Conservation (phyloP, 352 stramenopile genomes). For the Globisporangium paroecandrum region DNA sequence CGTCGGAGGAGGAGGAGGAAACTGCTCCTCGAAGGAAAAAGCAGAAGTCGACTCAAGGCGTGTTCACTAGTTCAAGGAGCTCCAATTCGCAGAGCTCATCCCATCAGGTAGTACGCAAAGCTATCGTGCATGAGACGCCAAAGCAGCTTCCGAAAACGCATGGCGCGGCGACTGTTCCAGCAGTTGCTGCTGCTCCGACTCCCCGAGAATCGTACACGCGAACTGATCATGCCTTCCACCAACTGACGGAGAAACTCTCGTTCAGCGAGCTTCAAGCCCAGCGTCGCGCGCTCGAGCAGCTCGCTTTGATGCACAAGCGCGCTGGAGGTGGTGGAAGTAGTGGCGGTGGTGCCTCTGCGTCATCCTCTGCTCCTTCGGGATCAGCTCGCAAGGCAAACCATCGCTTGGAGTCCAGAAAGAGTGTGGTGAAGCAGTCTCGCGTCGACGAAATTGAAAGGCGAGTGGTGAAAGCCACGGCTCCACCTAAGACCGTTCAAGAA, state of each 20-base stretch:
- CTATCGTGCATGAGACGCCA: not conserved
- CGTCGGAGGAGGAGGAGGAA: not conserved
- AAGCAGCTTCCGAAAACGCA: not conserved
- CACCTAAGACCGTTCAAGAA: not conserved
- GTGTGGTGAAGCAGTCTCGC: slow-evolving; percentile 4
- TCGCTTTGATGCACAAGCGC: slow-evolving; percentile 31
- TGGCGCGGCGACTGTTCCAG: not conserved
- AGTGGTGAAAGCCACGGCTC: not conserved
- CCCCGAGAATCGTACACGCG: not conserved
- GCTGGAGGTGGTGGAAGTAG: not conserved
- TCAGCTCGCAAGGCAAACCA: not conserved
- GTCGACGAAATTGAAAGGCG: slow-evolving; percentile 19
- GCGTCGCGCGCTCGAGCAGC: slow-evolving; percentile 14
- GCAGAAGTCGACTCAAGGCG: not conserved
- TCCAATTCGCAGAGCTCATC: not conserved
- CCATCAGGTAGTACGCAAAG: slow-evolving; percentile 3
- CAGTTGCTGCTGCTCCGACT: not conserved
- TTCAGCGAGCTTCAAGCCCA: slow-evolving; percentile 24
- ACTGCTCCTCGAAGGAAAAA: not conserved
- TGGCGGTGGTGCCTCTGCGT: not conserved
- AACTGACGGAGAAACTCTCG: slow-evolving; percentile 19
- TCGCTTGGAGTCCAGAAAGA: slow-evolving; percentile 16
- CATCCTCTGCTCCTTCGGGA: not conserved
- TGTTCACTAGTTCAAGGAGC: not conserved
- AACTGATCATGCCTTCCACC: slow-evolving; percentile 4